These are phyloP conservation scores for Cutaneotrichosporon arboriforme DNA, from an alignment of 1,284 basidiomycete genomes.

Conservation along the genomic window DNA sequence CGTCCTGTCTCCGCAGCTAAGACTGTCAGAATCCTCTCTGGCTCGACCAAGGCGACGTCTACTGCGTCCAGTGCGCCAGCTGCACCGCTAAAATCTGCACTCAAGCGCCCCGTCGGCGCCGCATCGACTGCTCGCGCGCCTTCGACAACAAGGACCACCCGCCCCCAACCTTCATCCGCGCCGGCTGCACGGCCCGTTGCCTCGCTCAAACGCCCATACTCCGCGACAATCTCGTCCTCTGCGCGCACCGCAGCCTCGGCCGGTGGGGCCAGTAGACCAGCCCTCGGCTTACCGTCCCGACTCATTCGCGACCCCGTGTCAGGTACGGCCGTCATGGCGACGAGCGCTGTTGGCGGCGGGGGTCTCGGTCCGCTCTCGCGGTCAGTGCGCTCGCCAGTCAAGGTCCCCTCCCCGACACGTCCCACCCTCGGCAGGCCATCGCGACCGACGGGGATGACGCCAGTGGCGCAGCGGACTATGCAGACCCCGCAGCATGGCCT, in stretches of 20 bases:
- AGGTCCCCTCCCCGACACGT: slow-evolving; percentile 14
- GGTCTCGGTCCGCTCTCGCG: background rate
- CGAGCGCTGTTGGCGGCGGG: background rate
- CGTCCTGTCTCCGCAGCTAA: too few species aligned
- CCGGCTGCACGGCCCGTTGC: background rate
- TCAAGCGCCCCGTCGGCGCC: background rate
- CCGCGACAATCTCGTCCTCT: background rate
- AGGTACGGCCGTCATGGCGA: background rate
- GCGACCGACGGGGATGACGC: background rate
- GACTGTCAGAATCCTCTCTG: too few species aligned
- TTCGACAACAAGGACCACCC: background rate
- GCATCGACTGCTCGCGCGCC: background rate
- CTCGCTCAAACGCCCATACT: slow-evolving; percentile 3
- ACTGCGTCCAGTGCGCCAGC: too few species aligned
- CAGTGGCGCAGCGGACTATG: background rate
- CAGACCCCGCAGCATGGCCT: slow-evolving; percentile 4
- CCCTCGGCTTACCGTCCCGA: slow-evolving; percentile 2
- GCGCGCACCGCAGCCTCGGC: background rate
- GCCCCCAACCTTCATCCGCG: too few species aligned
- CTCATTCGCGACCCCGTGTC: slow-evolving; percentile 1
- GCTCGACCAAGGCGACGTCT: too few species aligned
- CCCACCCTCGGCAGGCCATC: slow-evolving; percentile 3
- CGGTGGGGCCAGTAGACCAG: background rate
- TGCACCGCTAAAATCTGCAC: background rate
- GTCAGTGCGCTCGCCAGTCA: slow-evolving; percentile 1